A percentile compares a stretch with the other conserved stretches of the same genome.
Conservation (phyloP, 805 yeast genomes). For the Kuraishia hungarica region DNA sequence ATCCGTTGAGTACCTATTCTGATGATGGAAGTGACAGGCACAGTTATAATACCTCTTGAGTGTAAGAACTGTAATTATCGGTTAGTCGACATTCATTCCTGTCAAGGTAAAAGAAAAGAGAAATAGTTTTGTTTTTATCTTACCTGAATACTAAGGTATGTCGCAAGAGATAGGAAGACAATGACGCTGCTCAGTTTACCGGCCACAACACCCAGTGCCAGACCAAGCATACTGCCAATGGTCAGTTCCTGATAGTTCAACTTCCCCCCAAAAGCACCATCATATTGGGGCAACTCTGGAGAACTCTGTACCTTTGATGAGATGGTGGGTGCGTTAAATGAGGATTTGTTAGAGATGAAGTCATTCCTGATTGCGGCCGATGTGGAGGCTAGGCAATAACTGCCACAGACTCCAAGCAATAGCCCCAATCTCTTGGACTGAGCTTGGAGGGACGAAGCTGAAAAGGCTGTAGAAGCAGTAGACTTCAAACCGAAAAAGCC, state of each 20-base stretch:
- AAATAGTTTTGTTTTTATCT: background rate
- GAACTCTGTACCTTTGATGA: background rate
- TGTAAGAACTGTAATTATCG: constrained; percentile 40
- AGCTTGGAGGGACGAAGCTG: background rate
- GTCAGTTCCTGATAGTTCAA: constrained; percentile 56
- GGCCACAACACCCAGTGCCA: constrained; percentile 47
- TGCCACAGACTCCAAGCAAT: background rate
- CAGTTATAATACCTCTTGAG: constrained; percentile 39
- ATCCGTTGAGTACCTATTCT: constrained; percentile 28
- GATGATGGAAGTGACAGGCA: constrained; percentile 30
- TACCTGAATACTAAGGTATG: constrained; percentile 18
- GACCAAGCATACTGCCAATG: constrained; percentile 55
- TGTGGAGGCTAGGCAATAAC: background rate
- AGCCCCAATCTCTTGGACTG: background rate
- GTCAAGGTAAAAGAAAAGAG: background rate
- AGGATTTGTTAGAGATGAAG: background rate
- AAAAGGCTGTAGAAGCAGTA: background rate
- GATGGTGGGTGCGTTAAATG: background rate
- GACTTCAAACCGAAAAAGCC: background rate
- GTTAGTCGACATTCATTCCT: background rate
- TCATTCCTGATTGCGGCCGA: background rate
- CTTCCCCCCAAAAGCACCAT: constrained; percentile 33
- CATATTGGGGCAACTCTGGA: constrained; percentile 13
- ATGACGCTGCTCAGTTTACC: constrained; percentile 52
- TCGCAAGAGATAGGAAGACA: constrained; percentile 39